phyloP scores from a whole-genome alignment of 2,329 filamentous ascomycete genomes.

The Neofusicoccum cordaticola region DNA sequence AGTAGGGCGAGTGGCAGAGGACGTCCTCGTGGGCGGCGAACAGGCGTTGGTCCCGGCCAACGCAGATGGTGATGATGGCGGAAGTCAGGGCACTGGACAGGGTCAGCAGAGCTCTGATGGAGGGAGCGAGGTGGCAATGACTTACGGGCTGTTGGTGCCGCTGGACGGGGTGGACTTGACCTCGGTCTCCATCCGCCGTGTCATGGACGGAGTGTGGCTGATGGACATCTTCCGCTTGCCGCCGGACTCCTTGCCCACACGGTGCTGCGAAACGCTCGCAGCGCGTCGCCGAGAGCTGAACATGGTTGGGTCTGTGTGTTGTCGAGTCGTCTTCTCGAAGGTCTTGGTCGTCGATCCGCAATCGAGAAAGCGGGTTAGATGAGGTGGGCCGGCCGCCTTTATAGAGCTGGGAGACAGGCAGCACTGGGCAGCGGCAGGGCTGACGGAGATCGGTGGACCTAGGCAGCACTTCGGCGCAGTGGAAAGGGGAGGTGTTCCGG shows the following conservation, averaged over 20 bases:
- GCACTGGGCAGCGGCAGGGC: neutral
- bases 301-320: conserved; percentile 27
- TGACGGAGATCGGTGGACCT: conserved; percentile 12
- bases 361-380: neutral
- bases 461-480: conserved; percentile 15
- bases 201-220: conserved; percentile 26
- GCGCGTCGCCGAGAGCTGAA: conserved; percentile 35
- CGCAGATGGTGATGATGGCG: conserved; percentile 73
- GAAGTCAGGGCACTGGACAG: conserved; percentile 26
- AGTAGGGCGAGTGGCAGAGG: conserved; percentile 75
- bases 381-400: conserved; percentile 9
- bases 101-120: neutral
- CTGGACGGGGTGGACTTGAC: conserved; percentile 28
- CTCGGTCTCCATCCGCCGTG: conserved; percentile 26
- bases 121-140: neutral
- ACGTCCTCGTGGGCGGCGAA: conserved; percentile 91
- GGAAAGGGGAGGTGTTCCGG: conserved; percentile 4
- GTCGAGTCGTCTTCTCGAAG: neutral
- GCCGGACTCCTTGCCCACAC: conserved; percentile 37
- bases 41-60: conserved; percentile 78
- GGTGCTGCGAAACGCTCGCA: conserved; percentile 39
- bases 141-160: conserved; percentile 26
- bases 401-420: conserved; percentile 3
- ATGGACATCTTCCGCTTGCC: conserved; percentile 36
- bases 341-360: neutral